Base-by-base conservation (phyloP, 805 yeast genomes). In the Kazachstania psychrophila region DNA sequence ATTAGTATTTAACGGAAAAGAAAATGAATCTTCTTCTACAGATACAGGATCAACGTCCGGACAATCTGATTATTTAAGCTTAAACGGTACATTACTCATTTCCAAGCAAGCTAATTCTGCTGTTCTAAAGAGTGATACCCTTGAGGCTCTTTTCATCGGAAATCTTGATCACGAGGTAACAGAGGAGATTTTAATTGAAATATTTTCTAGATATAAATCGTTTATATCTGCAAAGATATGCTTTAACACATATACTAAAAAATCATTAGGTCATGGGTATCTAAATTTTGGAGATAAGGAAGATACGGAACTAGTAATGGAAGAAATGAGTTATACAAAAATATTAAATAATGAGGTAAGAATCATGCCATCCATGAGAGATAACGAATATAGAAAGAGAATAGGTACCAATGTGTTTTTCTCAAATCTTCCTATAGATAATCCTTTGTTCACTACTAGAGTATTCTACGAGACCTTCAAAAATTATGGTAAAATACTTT, bases 261-360 rank as follows among this genome's bases (percentile, higher is more conserved):
- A 66, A 33, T 73, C 87, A 1, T 60, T 84, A 39, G 81, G 86
- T 2, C 79, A 81, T 56, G 92, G 86, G 0, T 82, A 80, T 52
- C 76, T 80, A 14, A 79, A 81, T 39, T 79, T 78, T 52, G 57
- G 60, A 6, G 58, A 54, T 4, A 63, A 64, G 30, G 49, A 57
- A 8, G 79, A 73, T 36, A 85, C 85, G 0, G 66, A 66, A 26
- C 37, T 40, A 23, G 86, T 84, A 2, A 62, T 73, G 33, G 77
- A 72, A 32, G 66, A 71, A 8, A 68, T 77, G 58, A 80, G 77
- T 52, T 73, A 70, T 45, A 62, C 64, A 3, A 46, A 46, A 0
- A 45, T 73, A 0, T 43, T 52, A 18, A 61, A 56, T 11, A 62
- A 62, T 18, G 79, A 72, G 41, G 62, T 73, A 15, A 60, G 77